These are phyloP conservation scores for Termitomyces eurrhizus DNA, from an alignment of 768 basidiomycete species.

Conservation along the genomic window DNA sequence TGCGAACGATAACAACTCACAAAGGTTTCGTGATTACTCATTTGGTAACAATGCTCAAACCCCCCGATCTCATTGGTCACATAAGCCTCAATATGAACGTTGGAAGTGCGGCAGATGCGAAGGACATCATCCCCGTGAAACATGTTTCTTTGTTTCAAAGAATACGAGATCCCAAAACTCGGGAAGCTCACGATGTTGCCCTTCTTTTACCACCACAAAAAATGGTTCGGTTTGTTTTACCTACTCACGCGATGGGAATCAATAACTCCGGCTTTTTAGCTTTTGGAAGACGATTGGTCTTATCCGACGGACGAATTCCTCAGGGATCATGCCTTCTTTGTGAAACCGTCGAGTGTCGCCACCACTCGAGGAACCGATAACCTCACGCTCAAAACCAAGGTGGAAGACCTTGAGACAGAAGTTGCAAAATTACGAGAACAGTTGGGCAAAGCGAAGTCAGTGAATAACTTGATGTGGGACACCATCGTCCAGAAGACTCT, in stretches of 20 bases:
- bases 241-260: background rate
- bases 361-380: slow-evolving; percentile 27
- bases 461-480: slow-evolving; percentile 95
- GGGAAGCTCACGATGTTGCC: slow-evolving; percentile 70
- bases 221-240: slow-evolving; percentile 31
- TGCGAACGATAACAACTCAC: slow-evolving; percentile 75
- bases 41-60: slow-evolving; percentile 77
- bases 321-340: slow-evolving; percentile 64
- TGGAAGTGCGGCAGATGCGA: slow-evolving; percentile 36
- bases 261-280: slow-evolving; percentile 12
- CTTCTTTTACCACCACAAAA: slow-evolving; percentile 51
- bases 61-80: slow-evolving; percentile 84
- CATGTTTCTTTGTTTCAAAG: slow-evolving; percentile 70
- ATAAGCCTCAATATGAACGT: slow-evolving; percentile 49
- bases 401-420: slow-evolving; percentile 71
- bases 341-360: slow-evolving; percentile 36
- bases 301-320: slow-evolving; percentile 57
- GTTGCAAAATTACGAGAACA: slow-evolving; percentile 62
- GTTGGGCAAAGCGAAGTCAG: slow-evolving; percentile 79
- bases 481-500: slow-evolving; percentile 67
- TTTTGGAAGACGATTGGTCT: slow-evolving; percentile 27
- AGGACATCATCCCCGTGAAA: slow-evolving; percentile 62
- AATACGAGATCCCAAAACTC: slow-evolving; percentile 59
- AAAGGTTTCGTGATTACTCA: slow-evolving; percentile 68
- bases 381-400: slow-evolving; percentile 46